Percentiles rank a stretch among this genome's conserved stretches.
These are phyloP conservation scores for Purpureocillium takamizusanense DNA, from an alignment of 2,329 filamentous ascomycete species.

Conservation along the genomic window DNA sequence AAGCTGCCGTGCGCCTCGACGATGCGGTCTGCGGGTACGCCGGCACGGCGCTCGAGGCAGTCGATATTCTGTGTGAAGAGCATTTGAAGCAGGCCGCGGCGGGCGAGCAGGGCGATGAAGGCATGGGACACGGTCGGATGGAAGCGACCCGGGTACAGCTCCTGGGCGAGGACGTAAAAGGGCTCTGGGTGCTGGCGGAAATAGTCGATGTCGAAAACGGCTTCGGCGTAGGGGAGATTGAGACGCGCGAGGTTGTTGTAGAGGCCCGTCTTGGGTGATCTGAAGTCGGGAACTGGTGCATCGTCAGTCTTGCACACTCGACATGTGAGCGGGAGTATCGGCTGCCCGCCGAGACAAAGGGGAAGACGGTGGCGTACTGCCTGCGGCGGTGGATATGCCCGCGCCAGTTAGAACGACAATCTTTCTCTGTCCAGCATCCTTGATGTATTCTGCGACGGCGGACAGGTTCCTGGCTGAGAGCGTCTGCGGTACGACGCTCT, in stretches of 20 bases:
- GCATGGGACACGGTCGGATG: slow-evolving; percentile 82
- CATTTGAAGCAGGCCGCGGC: slow-evolving; percentile 71
- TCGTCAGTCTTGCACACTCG: neutral
- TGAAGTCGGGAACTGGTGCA: slow-evolving; percentile 75
- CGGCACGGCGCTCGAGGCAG: slow-evolving; percentile 80
- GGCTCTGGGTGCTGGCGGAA: slow-evolving; percentile 78
- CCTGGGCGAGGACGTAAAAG: slow-evolving; percentile 86
- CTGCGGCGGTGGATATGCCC: slow-evolving; percentile 70
- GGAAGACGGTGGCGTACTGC: slow-evolving; percentile 32
- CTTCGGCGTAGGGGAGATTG: slow-evolving; percentile 80
- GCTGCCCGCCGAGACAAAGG: neutral
- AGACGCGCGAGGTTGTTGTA: slow-evolving; percentile 86
- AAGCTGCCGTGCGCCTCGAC: slow-evolving; percentile 96
- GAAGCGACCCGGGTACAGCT: slow-evolving; percentile 86
- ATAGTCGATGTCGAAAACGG: slow-evolving; percentile 87
- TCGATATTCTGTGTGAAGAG: slow-evolving; percentile 98
- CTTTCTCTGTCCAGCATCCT: slow-evolving; percentile 52
- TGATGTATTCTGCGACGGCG: slow-evolving; percentile 74
- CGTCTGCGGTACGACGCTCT: slow-evolving; percentile 53
- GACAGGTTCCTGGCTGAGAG: slow-evolving; percentile 61
- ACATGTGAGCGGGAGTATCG: neutral
- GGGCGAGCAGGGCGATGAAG: slow-evolving; percentile 74
- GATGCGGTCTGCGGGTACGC: slow-evolving; percentile 71
- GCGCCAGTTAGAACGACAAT: slow-evolving; percentile 89
- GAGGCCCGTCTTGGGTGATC: slow-evolving; percentile 84